Conservation (phyloP, 2,329 filamentous ascomycete genomes). For the Pyrenophora teres region DNA sequence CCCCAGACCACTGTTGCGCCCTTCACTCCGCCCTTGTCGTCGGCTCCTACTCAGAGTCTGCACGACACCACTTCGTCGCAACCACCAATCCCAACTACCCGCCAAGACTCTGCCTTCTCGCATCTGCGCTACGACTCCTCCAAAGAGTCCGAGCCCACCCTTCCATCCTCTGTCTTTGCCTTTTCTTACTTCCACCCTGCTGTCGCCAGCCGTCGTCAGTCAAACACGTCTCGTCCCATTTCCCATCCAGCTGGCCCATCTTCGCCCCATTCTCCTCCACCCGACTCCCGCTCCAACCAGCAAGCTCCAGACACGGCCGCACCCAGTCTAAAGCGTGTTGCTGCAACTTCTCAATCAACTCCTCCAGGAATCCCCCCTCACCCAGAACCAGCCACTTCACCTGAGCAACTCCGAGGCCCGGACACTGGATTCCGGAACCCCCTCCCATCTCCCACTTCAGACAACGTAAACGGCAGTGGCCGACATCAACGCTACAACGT, state of each 20-base stretch:
- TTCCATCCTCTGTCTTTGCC: conserved; percentile 14
- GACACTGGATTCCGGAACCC: conserved; percentile 12
- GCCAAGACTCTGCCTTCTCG: conserved; percentile 29
- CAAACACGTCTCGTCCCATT: conserved; percentile 12
- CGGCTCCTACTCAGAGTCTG: conserved; percentile 2
- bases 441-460: conserved; percentile 12
- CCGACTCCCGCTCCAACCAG: conserved; percentile 9
- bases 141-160: conserved; percentile 19
- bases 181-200: conserved; percentile 16
- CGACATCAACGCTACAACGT: conserved; percentile 36
- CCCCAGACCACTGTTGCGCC: conserved; percentile 10
- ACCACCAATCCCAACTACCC: conserved; percentile 9
- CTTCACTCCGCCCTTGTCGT: conserved; percentile 12
- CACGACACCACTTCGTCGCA: conserved; percentile 13
- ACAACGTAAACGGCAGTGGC: conserved; percentile 14
- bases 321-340: conserved; percentile 3
- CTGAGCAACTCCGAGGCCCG: conserved; percentile 15
- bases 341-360: conserved; percentile 11
- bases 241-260: conserved; percentile 11
- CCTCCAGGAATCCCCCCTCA: conserved; percentile 1
- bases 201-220: conserved; percentile 13
- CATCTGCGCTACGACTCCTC: conserved; percentile 22
- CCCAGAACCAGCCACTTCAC: conserved; percentile 14
- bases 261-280: conserved; percentile 11
- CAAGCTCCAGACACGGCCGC: conserved; percentile 6